Evolutionary conservation across 306 rosid species (phyloP).

Genomic region (Delonix regia): DNA sequence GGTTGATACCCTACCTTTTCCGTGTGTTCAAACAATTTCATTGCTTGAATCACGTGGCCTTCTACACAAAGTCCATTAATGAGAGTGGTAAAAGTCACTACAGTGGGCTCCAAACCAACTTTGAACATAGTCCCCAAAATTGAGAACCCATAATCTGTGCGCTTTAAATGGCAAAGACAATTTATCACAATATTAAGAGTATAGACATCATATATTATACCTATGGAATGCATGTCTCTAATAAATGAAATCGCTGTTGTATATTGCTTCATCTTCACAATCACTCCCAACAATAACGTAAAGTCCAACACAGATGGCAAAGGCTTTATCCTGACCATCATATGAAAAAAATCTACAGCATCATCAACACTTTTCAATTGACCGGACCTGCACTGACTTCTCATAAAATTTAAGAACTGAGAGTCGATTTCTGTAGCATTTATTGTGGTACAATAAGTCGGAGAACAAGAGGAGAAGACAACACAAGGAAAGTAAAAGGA

Average conservation of each 20-base stretch:
- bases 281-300: not conserved
- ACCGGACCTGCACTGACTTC: not conserved
- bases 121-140: not conserved
- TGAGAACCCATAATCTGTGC: not conserved
- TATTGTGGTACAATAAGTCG: not conserved
- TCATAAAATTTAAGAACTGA: not conserved
- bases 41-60: not conserved
- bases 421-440: not conserved
- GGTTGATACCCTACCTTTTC: not conserved
- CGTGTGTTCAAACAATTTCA: not conserved
- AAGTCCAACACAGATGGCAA: not conserved
- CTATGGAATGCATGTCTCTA: not conserved
- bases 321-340: not conserved
- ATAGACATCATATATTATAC: not conserved
- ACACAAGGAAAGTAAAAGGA: not conserved
- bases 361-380: not conserved
- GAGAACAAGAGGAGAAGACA: not conserved
- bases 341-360: not conserved
- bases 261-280: not conserved
- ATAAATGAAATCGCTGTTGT: not conserved
- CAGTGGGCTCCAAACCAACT: conserved; percentile 1
- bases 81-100: not conserved
- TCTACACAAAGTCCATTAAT: not conserved
- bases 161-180: not conserved
- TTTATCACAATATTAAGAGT: not conserved